phyloP scores from a whole-genome alignment of 2,329 filamentous ascomycete species.

The Calonectria ilicicola region DNA sequence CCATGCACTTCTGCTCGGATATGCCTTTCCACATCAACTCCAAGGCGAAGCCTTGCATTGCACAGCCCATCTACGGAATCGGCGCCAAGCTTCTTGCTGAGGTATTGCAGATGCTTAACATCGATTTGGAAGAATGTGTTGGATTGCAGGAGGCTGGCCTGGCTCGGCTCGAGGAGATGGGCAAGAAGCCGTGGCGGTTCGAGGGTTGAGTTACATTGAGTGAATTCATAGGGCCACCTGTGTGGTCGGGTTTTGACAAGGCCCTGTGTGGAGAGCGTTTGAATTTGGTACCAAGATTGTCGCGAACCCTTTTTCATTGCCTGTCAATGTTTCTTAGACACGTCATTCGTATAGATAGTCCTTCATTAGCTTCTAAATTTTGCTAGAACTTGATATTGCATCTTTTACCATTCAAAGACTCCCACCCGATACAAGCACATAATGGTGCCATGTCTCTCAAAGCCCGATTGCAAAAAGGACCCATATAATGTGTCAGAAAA shows the following conservation, averaged over 20 bases:
- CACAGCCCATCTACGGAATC: constrained; percentile 10
- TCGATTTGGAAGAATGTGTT: constrained; percentile 4
- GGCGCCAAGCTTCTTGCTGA: constrained; percentile 3
- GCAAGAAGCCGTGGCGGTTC: constrained; percentile 8
- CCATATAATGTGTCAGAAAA: too few species aligned
- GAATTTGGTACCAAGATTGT: background rate
- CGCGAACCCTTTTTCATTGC: background rate
- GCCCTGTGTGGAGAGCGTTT: background rate
- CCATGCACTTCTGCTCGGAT: constrained; percentile 10
- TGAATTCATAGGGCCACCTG: background rate
- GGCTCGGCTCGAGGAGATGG: background rate
- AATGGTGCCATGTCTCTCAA: too few species aligned
- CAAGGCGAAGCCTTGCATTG: constrained; percentile 12
- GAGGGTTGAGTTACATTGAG: background rate
- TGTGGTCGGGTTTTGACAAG: background rate
- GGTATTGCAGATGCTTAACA: constrained; percentile 8
- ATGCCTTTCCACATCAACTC: constrained; percentile 17
- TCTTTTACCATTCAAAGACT: background rate
- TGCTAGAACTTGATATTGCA: background rate
- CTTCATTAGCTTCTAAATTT: background rate
- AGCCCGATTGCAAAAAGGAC: too few species aligned
- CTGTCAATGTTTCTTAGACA: background rate
- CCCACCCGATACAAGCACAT: too few species aligned
- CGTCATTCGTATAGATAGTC: background rate
- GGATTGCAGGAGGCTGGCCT: constrained; percentile 4